Base-by-base conservation (phyloP, 805 yeast genomes). In the Clavispora asparagi region DNA sequence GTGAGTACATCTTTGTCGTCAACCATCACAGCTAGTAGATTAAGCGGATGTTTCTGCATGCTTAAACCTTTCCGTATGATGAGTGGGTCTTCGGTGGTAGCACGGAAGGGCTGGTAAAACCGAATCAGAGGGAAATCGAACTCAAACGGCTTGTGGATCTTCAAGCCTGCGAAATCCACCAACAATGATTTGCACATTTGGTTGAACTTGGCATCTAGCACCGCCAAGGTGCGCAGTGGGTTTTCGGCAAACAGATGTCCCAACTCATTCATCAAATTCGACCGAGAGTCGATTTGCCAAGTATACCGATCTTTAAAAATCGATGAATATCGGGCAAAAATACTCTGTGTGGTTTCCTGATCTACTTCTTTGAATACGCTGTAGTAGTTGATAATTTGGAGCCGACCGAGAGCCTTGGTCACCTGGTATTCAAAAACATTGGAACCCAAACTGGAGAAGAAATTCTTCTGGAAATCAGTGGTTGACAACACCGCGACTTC, bases 51-150 rank as follows among this genome's bases (percentile, higher is more conserved):
- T 19, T 33, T 43, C n/a, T 43, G 36, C 33, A 50, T 43, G 32
- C 46, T 47, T 29, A 51, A 32, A 2, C 51, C 53, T 28, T 49
- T 44, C 9, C 48, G 40, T n/a, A 53, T 23, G 13, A 45, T 38
- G 7, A 53, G 45, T 2, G 56, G 56, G 14, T 53, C 55, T 7
- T 26, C 13, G 1, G 52, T 30, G 7, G 43, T 41, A 10, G 30
- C 30, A 8, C 53, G 40, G 32, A 51, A 51, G 11, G 56, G 56
- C 25, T 44, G 45, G 30, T 46, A 44, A 8, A 52, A 35, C 19
- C 39, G 39, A 11, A 48, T 27, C 1, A 37, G 43, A 11, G 48
- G 44, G 14, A 48, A 43, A 23, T 33, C 38, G 14, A 51, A 40
- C n/a, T 14, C 12, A 28, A 16, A 26, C 7, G 17, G 44, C 19